Conservation (phyloP, 257 asterid species). For the Nicotiana paniculata region DNA sequence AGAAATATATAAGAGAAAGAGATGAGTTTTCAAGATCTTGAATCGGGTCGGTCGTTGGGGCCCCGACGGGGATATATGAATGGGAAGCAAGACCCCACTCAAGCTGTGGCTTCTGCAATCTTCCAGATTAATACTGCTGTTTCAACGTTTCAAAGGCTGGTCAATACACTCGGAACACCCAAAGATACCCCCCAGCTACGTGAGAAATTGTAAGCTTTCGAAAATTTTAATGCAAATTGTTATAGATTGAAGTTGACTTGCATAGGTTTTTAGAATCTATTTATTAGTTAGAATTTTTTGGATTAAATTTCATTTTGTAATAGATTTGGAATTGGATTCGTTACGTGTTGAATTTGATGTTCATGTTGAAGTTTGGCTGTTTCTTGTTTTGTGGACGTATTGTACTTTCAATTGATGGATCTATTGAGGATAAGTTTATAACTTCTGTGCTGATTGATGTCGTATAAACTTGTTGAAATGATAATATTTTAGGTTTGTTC, state of each 20-base stretch:
- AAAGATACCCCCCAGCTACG: slow-evolving; percentile 96
- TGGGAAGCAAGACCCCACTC: slow-evolving; percentile 84
- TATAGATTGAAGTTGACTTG: not conserved
- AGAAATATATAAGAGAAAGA: not conserved
- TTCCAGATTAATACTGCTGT: slow-evolving; percentile 91
- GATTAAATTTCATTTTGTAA: not conserved
- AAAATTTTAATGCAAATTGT: not conserved
- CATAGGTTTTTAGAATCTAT: not conserved
- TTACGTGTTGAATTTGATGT: not conserved
- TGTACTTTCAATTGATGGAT: not conserved
- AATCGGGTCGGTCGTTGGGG: slow-evolving; percentile 68
- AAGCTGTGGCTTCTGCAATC: slow-evolving; percentile 86
- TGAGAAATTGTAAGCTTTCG: slow-evolving; percentile 69
- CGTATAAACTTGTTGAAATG: not conserved
- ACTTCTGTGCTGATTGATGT: not conserved
- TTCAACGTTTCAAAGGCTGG: slow-evolving; percentile 86
- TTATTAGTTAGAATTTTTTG: not conserved
- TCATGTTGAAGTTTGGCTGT: not conserved
- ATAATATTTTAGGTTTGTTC: not conserved
- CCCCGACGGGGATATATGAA: slow-evolving; percentile 43
- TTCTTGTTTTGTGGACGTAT: not conserved
- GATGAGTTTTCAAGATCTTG: slow-evolving; percentile 96
- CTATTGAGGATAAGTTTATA: not conserved
- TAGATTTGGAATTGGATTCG: not conserved
- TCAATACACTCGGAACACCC: slow-evolving; percentile 90